Base-by-base conservation (phyloP, 2,329 filamentous ascomycete genomes). In the Aspergillus ibericus region DNA sequence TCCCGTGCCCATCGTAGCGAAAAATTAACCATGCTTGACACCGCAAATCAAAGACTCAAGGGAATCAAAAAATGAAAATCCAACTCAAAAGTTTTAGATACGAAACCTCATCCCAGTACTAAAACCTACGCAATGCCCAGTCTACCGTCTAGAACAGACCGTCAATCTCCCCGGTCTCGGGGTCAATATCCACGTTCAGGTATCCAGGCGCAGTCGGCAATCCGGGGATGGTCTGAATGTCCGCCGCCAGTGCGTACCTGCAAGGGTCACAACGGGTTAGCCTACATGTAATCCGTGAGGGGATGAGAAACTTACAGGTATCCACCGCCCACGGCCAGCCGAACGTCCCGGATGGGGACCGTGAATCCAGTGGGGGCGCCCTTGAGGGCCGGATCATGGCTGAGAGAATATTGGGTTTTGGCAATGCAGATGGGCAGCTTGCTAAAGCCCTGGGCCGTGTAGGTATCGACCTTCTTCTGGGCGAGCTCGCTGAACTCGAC, bases 141-240 rank as follows among this genome's bases (percentile, higher is more conserved):
- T 13, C 20, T 32, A 52, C 47, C n/a, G 44, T 63, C 65, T 92
- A 99, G 77, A 98, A 99, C 57, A 99, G 84, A 5, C 95, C 90
- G 59, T 91, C 87, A 64, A 93, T 91, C 78, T 93, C 90, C 55
- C 90, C 90, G n/a, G 89, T 93, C 80, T 92, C 89, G 5, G 82
- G 78, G 68, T 93, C 88, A 44, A 88, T 83, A 66, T 97, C 93
- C 47, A 97, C 93, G 70, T 97, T 97, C 62, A 98, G 81, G 73
- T 98, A 98, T 10, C 95, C 95, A 8, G 93, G 95, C 18, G 93
- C 93, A 8, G 95, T 98, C 9, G 93, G 93, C 64, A 99, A 81
- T 61, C 95, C 95, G 13, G 95, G 95, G 64, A 99, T 99, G 1
- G 95, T 99, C 82, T 98, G 95, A 66, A 99, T 98, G 72, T 99